Conservation (phyloP, 1,139 yeast genomes). For the Saccharomycopsis hybrid region DNA sequence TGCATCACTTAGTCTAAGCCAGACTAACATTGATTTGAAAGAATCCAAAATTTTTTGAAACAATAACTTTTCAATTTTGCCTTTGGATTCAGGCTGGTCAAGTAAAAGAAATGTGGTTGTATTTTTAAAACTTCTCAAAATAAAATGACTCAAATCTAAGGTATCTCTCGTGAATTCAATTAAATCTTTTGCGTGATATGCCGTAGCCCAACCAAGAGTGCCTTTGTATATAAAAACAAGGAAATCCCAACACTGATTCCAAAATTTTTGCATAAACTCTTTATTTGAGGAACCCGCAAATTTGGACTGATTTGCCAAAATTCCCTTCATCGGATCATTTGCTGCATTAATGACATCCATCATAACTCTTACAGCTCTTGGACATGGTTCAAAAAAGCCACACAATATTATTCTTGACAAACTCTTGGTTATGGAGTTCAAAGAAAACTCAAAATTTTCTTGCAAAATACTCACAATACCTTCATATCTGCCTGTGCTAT, state of each 20-base stretch:
- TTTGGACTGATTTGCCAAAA: conserved; percentile 29
- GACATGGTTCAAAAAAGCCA: conserved; percentile 64
- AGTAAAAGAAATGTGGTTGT: conserved; percentile 31
- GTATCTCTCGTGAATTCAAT: conserved; percentile 84
- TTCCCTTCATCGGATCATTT: conserved; percentile 61
- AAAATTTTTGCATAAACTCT: conserved; percentile 37
- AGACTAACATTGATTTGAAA: conserved; percentile 57
- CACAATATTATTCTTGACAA: conserved; percentile 41
- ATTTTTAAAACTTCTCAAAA: conserved; percentile 59
- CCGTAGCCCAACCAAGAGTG: conserved; percentile 69
- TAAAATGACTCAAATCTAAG: conserved; percentile 64
- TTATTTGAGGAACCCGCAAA: conserved; percentile 18
- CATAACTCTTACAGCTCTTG: conserved; percentile 64
- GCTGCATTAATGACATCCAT: conserved; percentile 67
- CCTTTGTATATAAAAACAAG: conserved; percentile 60
- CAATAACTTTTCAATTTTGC: conserved; percentile 24
- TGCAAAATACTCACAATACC: conserved; percentile 54
- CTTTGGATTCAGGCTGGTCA: conserved; percentile 20
- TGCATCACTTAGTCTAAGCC: conserved; percentile 78
- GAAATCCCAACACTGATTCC: conserved; percentile 70
- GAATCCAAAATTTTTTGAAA: conserved; percentile 36
- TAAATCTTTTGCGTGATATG: conserved; percentile 49
- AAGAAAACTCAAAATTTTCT: conserved; percentile 37
- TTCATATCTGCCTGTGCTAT: conserved; percentile 67
- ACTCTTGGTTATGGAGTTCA: conserved; percentile 43